phyloP scores from a whole-genome alignment of 371 early-diverging fungal species.

The Nosema muscidifuracis region DNA sequence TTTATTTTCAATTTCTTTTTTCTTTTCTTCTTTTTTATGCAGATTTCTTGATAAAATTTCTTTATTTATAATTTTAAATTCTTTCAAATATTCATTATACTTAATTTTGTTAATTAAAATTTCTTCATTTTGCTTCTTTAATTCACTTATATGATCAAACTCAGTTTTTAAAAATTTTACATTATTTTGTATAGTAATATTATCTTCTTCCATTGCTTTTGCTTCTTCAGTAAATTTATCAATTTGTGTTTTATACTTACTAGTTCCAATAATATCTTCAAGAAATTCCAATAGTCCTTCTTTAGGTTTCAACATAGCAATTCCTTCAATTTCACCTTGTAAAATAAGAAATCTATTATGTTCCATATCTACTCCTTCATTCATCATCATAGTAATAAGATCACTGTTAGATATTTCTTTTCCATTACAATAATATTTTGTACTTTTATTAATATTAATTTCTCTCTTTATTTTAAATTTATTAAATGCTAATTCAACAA shows the following conservation, averaged over 20 bases:
- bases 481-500: slow-evolving; percentile 85
- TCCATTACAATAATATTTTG: slow-evolving; percentile 65
- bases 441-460: slow-evolving; percentile 34
- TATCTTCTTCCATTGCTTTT: slow-evolving; percentile 67
- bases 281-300: slow-evolving; percentile 94
- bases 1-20: slow-evolving; percentile 48
- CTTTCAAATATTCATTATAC: not conserved
- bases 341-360: slow-evolving; percentile 96
- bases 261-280: slow-evolving; percentile 97
- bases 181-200: slow-evolving; percentile 71
- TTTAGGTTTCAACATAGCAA: slow-evolving; percentile 94
- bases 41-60: slow-evolving; percentile 58
- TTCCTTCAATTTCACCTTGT: slow-evolving; percentile 98
- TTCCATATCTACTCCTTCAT: slow-evolving; percentile 86
- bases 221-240: slow-evolving; percentile 66
- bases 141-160: slow-evolving; percentile 64
- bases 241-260: slow-evolving; percentile 76
- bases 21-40: slow-evolving; percentile 71
- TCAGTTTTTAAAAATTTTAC: slow-evolving; percentile 59
- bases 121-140: slow-evolving; percentile 13
- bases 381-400: slow-evolving; percentile 70
- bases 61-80: not conserved
- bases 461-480: slow-evolving; percentile 63
- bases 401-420: slow-evolving; percentile 22
- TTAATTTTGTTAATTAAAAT: not conserved